phyloP scores from a whole-genome alignment of 108 stramenopile species.

The Stephanodiscus triporus region DNA sequence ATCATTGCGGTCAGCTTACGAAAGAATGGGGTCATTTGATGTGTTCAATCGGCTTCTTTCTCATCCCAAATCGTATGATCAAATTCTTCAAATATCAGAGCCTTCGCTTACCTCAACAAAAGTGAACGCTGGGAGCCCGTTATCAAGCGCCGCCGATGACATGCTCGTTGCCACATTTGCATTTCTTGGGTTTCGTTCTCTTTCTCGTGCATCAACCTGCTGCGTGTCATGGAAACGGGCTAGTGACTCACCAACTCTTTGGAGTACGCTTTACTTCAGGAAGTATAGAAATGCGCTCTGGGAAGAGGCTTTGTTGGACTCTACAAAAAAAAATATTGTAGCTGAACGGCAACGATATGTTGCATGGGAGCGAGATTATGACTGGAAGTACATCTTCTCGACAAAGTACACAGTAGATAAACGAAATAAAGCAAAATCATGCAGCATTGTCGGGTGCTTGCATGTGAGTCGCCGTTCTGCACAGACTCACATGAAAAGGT shows the following conservation, averaged over 20 bases:
- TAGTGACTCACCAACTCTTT: conserved; percentile 14
- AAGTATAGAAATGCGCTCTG: conserved; percentile 21
- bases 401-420: conserved; percentile 32
- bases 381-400: conserved; percentile 44
- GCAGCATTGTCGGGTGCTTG: conserved; percentile 23
- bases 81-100: not conserved
- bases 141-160: conserved; percentile 19
- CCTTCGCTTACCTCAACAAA: not conserved
- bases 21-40: conserved; percentile 21
- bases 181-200: conserved; percentile 46
- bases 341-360: conserved; percentile 15
- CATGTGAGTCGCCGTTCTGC: not conserved
- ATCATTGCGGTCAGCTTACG: conserved; percentile 34
- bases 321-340: not conserved
- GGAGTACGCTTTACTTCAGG: conserved; percentile 40
- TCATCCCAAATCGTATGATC: conserved; percentile 18
- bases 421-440: conserved; percentile 3
- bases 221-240: conserved; percentile 32
- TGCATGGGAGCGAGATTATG: conserved; percentile 12
- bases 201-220: conserved; percentile 36
- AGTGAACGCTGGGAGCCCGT: not conserved
- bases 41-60: conserved; percentile 29
- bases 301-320: conserved; percentile 29
- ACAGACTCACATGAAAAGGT: conserved; percentile 15
- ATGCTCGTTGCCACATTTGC: conserved; percentile 24